Conservation (phyloP, 257 asterid genomes). For the Solanum dulcamara region DNA sequence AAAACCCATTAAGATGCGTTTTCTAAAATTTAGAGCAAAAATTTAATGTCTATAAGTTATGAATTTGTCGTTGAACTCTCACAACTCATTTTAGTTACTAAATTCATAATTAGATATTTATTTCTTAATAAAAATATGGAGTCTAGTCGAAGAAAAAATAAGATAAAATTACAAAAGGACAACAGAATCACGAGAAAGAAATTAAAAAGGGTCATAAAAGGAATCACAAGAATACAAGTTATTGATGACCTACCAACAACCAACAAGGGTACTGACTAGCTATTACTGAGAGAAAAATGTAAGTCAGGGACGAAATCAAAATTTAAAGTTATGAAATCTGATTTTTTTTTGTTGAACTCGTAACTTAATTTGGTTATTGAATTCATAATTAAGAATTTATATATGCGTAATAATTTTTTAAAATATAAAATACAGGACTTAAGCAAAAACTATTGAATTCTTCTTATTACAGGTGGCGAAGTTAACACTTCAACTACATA, state of each 20-base stretch:
- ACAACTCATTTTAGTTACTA: neutral
- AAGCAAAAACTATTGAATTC: neutral
- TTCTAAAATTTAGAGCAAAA: neutral
- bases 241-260: neutral
- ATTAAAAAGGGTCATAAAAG: neutral
- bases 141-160: neutral
- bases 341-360: neutral
- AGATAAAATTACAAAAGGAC: neutral
- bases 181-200: neutral
- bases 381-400: neutral
- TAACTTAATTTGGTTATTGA: neutral
- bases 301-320: accelerated
- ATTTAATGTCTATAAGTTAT: neutral
- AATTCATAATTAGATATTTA: neutral
- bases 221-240: neutral
- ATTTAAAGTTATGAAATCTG: neutral
- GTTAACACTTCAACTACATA: accelerated
- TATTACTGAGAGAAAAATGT: neutral
- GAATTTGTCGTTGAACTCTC: neutral
- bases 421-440: accelerated
- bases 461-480: neutral
- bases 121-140: neutral
- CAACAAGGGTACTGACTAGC: neutral
- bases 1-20: neutral
- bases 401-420: neutral